Conservation (phyloP, 257 asterid genomes). For the Eucommia ulmoides region DNA sequence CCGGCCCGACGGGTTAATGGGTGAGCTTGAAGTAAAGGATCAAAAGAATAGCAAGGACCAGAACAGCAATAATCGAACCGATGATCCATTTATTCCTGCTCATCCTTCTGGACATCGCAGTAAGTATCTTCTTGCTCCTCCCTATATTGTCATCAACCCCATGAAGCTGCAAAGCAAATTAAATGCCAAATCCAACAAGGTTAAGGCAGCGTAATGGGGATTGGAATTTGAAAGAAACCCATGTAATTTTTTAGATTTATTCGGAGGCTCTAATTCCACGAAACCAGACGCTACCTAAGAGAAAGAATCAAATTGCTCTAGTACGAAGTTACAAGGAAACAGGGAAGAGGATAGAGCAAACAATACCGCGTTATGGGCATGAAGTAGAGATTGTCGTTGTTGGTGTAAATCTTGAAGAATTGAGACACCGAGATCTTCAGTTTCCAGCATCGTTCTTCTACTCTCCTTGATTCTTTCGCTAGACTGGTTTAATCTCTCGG, state of each 20-base stretch:
- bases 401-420: conserved; percentile 54
- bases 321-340: not conserved
- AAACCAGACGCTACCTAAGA: too few relatives aligned
- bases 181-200: too few relatives aligned
- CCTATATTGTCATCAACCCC: conserved; percentile 71
- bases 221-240: too few relatives aligned
- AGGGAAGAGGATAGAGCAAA: not conserved
- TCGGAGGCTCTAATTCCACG: too few relatives aligned
- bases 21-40: conserved; percentile 60
- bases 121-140: conserved; percentile 61
- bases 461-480: conserved; percentile 44
- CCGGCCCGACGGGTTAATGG: conserved; percentile 18
- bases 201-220: too few relatives aligned
- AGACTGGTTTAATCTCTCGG: conserved; percentile 36
- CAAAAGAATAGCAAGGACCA: conserved; percentile 41
- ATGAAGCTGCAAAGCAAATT: conserved; percentile 42
- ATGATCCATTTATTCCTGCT: conserved; percentile 68
- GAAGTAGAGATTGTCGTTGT: conserved; percentile 56
- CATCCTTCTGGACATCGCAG: conserved; percentile 68
- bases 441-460: conserved; percentile 46
- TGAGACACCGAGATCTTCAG: conserved; percentile 54
- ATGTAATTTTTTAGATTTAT: too few relatives aligned
- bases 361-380: conserved; percentile 31
- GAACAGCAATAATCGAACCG: conserved; percentile 33
- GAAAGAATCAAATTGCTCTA: too few relatives aligned